Base-by-base conservation (phyloP, 768 basidiomycete species). In the Xerocomus spinulosus region DNA sequence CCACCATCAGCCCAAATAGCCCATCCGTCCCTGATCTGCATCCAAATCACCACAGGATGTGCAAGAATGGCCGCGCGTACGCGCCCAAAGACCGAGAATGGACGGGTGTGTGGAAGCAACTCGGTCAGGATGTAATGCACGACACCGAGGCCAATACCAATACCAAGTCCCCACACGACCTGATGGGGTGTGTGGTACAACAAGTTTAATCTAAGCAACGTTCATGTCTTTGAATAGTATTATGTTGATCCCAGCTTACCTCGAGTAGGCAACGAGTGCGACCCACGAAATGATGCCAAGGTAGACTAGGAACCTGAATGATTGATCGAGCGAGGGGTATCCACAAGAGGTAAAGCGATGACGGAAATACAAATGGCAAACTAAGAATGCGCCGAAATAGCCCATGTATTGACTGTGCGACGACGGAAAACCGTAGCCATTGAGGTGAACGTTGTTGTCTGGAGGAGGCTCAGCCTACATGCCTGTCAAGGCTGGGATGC, bases 391-490 rank as follows among this genome's bases (percentile, higher is more conserved):
- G 5, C 83, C 74, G 54, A 92, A 92, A 67, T 87, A 92, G 14
- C 81, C 90, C 90, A 92, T 91, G 63, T 84, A 90, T 66, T 92
- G 90, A 65, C 87, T 88, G 60, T 92, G 90, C 13, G 87, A 90
- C 1, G 89, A 91, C 0, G 90, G 90, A 56, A 92, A 92, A 7
- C 88, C 90, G 60, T 90, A 92, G 13, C 89, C 89, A 46, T 76
- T 76, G 17, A 67, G 45, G 20, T 61, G 56, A 20, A 62, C 13
- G n/a, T 40, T 17, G 18, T 52, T 48, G 12, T 46, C 64, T 67
- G 5, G 15, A 20, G 14, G 15, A 23, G n/a, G 42, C 42, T 58
- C 32, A 54, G 50, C 23, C 15, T 6, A 39, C 13, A 25, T 26
- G 3, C 18, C 26, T 18, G 37, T 10, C 24, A 20, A 18, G 6